These are phyloP conservation scores for Moesziomyces antarcticus DNA, from an alignment of 1,284 basidiomycete species.

Conservation along the genomic window DNA sequence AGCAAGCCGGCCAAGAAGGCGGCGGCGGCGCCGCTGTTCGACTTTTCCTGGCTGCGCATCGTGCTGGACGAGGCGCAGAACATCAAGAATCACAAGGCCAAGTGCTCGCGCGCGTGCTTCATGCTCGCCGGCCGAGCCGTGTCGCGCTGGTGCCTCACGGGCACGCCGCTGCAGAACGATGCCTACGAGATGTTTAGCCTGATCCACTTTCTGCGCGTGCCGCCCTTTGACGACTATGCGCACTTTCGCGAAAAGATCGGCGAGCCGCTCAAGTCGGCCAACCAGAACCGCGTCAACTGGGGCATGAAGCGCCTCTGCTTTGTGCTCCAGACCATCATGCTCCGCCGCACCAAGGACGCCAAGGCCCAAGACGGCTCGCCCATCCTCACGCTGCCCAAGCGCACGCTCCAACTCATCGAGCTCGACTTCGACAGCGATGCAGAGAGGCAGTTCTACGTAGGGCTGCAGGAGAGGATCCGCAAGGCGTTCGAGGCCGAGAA, in stretches of 20 bases:
- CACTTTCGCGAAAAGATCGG: conserved; percentile 83
- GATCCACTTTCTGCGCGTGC: conserved; percentile 86
- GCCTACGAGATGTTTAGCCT: conserved; percentile 90
- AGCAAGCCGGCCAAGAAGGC: conserved; percentile 64
- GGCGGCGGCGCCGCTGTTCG: conserved; percentile 76
- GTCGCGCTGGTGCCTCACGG: conserved; percentile 68
- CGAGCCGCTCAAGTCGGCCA: conserved; percentile 74
- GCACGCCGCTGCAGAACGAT: conserved; percentile 77
- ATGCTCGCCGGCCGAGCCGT: conserved; percentile 71
- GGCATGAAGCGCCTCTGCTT: conserved; percentile 72
- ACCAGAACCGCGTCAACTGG: conserved; percentile 58
- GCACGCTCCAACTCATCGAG: conserved; percentile 79
- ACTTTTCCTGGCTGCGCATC: conserved; percentile 83
- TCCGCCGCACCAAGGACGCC: conserved; percentile 87
- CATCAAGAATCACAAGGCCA: conserved; percentile 91
- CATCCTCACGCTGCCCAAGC: conserved; percentile 83
- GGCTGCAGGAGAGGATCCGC: conserved; percentile 80
- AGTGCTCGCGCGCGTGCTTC: conserved; percentile 81
- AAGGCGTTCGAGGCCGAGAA: conserved; percentile 72
- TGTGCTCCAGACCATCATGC: conserved; percentile 87
- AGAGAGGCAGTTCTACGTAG: conserved; percentile 84
- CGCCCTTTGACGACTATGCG: conserved; percentile 82
- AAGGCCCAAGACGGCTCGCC: conserved; percentile 75
- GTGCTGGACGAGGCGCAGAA: conserved; percentile 96
- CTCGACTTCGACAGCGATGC: conserved; percentile 69